Percentiles rank a stretch among this genome's conserved stretches.
These are phyloP conservation scores for Hemileccinum impolitum DNA, from an alignment of 768 basidiomycete genomes.

Conservation along the genomic window DNA sequence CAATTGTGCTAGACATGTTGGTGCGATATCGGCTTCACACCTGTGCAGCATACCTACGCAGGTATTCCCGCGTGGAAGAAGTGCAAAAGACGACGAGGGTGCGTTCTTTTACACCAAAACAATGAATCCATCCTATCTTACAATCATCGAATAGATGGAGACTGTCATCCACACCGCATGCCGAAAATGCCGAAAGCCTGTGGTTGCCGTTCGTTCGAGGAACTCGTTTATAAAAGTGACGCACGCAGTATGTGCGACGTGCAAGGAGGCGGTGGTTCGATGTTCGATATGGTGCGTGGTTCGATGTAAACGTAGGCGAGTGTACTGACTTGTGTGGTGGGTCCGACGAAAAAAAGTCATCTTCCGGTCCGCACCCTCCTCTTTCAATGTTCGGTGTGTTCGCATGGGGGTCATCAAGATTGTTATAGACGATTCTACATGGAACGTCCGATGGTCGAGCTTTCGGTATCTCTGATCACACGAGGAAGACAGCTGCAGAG, in stretches of 20 bases:
- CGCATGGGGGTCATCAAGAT: constrained; percentile 77
- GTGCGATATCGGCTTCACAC: constrained; percentile 58
- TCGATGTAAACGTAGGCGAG: not conserved
- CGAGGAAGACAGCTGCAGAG: constrained; percentile 26
- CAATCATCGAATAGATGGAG: constrained; percentile 47
- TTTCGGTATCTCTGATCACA: constrained; percentile 20
- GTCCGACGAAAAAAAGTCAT: constrained; percentile 39
- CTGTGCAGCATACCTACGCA: constrained; percentile 73
- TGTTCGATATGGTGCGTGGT: constrained; percentile 75
- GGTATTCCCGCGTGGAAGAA: constrained; percentile 50
- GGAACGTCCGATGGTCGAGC: constrained; percentile 51
- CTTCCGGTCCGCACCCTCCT: constrained; percentile 70
- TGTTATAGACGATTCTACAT: constrained; percentile 73
- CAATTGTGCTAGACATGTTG: constrained; percentile 50
- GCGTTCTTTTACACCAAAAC: constrained; percentile 6
- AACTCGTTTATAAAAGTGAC: constrained; percentile 36
- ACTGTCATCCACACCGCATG: constrained; percentile 72
- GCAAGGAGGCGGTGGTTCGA: constrained; percentile 43
- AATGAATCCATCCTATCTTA: not conserved
- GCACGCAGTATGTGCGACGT: constrained; percentile 55
- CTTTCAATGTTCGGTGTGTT: constrained; percentile 73
- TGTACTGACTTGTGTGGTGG: constrained; percentile 1
- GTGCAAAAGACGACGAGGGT: constrained; percentile 56
- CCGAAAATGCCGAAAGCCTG: constrained; percentile 63
- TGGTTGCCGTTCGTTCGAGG: constrained; percentile 38